phyloP scores from a whole-genome alignment of 1,284 basidiomycete species.

The Microbotryum scabiosae region DNA sequence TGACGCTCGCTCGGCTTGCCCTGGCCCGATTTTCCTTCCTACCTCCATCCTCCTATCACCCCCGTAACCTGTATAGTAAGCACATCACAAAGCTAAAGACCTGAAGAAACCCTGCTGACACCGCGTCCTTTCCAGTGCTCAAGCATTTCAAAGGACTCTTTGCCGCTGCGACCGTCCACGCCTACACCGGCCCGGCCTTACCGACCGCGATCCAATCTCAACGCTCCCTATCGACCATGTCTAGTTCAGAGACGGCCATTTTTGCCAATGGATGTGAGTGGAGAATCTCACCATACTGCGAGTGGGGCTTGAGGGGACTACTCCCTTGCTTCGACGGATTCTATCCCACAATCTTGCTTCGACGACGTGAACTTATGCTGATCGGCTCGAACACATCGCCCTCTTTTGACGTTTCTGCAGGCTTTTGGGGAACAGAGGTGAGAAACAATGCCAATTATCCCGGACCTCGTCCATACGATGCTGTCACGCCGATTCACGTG shows the following conservation, averaged over 20 bases:
- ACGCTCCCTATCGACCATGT: conserved; percentile 8
- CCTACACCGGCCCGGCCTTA: conserved; percentile 30
- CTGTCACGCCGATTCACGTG: too few relatives aligned
- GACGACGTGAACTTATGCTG: not conserved
- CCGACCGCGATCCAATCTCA: conserved; percentile 26
- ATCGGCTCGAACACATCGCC: not conserved
- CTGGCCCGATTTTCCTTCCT: too few relatives aligned
- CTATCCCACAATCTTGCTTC: too few relatives aligned
- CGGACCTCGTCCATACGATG: too few relatives aligned
- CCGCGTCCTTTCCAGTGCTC: not conserved
- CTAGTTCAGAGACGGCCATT: conserved; percentile 20
- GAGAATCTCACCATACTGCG: not conserved
- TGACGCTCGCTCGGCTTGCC: too few relatives aligned
- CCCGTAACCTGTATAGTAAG: too few relatives aligned
- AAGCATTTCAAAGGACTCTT: conserved; percentile 14
- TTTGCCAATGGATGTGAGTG: conserved; percentile 32
- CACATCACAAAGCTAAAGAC: too few relatives aligned
- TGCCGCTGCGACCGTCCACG: conserved; percentile 4
- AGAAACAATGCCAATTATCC: not conserved
- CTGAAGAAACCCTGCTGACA: too few relatives aligned
- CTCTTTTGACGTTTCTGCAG: not conserved
- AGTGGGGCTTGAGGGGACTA: too few relatives aligned
- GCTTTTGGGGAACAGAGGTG: conserved; percentile 1
- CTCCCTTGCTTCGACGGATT: not conserved
- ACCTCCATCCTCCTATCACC: too few relatives aligned